phyloP scores from a whole-genome alignment of 176 grass and related monocot genomes.

The Themeda triandra region DNA sequence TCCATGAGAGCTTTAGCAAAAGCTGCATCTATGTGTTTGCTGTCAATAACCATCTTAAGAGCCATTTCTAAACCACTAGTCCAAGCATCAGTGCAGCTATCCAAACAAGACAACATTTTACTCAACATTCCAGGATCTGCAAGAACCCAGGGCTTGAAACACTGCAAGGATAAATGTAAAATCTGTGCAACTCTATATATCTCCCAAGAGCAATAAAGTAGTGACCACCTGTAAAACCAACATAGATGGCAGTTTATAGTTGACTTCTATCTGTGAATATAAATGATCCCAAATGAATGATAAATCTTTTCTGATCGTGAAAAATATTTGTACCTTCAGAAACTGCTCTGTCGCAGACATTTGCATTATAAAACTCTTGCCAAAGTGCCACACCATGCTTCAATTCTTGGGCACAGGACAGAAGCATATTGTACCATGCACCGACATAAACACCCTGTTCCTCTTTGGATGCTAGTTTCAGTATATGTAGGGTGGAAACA shows the following conservation, averaged over 20 bases:
- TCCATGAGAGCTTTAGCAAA: conserved; percentile 46
- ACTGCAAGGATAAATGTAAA: conserved; percentile 35
- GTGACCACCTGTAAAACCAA: conserved; percentile 35
- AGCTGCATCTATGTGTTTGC: neutral
- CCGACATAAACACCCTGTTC: conserved; percentile 45
- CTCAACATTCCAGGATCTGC: neutral
- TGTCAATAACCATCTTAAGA: conserved; percentile 32
- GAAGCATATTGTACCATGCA: conserved; percentile 48
- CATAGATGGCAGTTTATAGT: conserved; percentile 20
- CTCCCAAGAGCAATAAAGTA: conserved; percentile 57
- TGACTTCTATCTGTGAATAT: neutral
- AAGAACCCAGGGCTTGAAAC: conserved; percentile 64
- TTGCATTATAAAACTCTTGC: conserved; percentile 39
- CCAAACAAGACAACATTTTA: no score
- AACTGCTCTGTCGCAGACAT: conserved; percentile 34
- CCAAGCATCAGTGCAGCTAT: conserved; percentile 33
- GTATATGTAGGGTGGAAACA: conserved; percentile 29
- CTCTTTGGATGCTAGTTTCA: conserved; percentile 54
- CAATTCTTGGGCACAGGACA: conserved; percentile 55
- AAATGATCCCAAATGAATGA: neutral
- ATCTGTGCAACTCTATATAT: conserved; percentile 56
- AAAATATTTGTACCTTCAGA: conserved; percentile 40
- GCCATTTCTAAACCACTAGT: conserved; percentile 28
- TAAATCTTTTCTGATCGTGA: neutral
- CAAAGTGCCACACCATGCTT: conserved; percentile 48